Evolutionary conservation across 75 land plant genomes (phyloP).

Genomic region (Gnetum montanum): DNA sequence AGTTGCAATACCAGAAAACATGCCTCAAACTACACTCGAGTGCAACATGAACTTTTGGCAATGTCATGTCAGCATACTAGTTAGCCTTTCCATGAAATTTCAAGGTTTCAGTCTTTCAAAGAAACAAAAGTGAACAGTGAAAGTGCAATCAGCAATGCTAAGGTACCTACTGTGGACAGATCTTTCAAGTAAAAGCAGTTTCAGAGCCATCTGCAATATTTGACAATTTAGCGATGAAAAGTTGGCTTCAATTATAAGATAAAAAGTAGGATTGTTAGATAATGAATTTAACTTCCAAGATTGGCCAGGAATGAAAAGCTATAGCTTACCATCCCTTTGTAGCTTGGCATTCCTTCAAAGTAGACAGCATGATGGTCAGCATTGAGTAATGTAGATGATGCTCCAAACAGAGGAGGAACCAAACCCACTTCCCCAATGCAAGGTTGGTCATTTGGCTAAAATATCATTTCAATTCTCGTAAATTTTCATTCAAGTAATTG

Average conservation of each 20-base stretch:
- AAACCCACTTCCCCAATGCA: slow-evolving; percentile 87
- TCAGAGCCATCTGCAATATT: too few relatives aligned
- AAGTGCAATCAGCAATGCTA: too few relatives aligned
- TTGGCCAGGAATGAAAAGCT: background rate
- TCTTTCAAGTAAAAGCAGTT: too few relatives aligned
- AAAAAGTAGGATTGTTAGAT: background rate
- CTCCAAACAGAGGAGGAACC: slow-evolving; percentile 60
- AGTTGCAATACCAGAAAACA: too few relatives aligned
- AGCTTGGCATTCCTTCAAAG: slow-evolving; percentile 86
- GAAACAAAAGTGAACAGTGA: too few relatives aligned
- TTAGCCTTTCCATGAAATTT: too few relatives aligned
- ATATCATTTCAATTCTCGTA: background rate
- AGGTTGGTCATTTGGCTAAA: slow-evolving; percentile 85
- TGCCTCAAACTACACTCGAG: too few relatives aligned
- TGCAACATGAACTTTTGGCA: too few relatives aligned
- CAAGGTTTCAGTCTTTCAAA: too few relatives aligned
- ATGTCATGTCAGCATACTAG: too few relatives aligned
- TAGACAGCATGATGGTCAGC: slow-evolving; percentile 92
- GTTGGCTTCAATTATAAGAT: background rate
- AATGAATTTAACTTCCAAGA: slow-evolving; percentile 44
- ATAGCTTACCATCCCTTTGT: slow-evolving; percentile 70
- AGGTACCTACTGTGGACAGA: too few relatives aligned
- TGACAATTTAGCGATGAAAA: too few relatives aligned
- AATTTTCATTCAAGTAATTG: background rate
- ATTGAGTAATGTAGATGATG: slow-evolving; percentile 69